Percentiles rank a stretch among this genome's conserved stretches.
Evolutionary conservation across 2,329 filamentous ascomycete species (phyloP).

Genomic region (Tolypocladium capitatum): DNA sequence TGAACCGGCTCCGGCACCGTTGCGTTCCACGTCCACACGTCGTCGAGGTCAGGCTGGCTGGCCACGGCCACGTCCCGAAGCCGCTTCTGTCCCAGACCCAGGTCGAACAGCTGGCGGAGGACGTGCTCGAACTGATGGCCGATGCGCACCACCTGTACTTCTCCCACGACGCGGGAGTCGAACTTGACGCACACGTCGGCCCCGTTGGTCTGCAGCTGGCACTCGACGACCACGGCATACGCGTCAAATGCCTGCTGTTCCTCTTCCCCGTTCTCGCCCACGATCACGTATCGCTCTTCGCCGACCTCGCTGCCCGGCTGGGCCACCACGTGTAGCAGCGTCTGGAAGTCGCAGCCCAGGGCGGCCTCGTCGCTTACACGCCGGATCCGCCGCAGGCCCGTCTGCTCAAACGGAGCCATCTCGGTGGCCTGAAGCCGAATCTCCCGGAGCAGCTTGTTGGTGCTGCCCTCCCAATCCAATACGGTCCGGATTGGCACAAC

Average conservation of each 20-base stretch:
- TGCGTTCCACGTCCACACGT: conserved; percentile 9
- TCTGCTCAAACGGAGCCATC: conserved; percentile 13
- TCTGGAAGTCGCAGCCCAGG: conserved; percentile 7
- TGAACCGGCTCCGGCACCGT: conserved; percentile 5
- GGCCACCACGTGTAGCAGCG: conserved; percentile 3
- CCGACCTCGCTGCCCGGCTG: not conserved
- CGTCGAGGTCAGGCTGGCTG: conserved; percentile 6
- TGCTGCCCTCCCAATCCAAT: conserved; percentile 3
- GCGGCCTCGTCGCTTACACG: conserved; percentile 3
- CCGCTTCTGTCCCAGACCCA: not conserved
- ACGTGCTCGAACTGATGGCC: conserved; percentile 4
- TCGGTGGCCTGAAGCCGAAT: conserved; percentile 12
- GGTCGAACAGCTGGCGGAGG: conserved; percentile 1
- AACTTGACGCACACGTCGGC: conserved; percentile 2
- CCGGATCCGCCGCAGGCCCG: conserved; percentile 16
- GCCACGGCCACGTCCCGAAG: conserved; percentile 2
- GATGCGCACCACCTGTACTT: conserved; percentile 2
- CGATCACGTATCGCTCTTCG: not conserved
- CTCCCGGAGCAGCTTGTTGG: conserved; percentile 1
- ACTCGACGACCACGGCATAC: conserved; percentile 2
- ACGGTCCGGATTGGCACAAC: conserved; percentile 6
- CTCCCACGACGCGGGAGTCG: conserved; percentile 3
- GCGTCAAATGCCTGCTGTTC: not conserved
- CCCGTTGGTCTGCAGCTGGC: not conserved
- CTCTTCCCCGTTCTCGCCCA: not conserved